Percentiles rank a stretch among this genome's conserved stretches.
Evolutionary conservation across 2,329 filamentous ascomycete species (phyloP).

Genomic region (Colletotrichum sp.): DNA sequence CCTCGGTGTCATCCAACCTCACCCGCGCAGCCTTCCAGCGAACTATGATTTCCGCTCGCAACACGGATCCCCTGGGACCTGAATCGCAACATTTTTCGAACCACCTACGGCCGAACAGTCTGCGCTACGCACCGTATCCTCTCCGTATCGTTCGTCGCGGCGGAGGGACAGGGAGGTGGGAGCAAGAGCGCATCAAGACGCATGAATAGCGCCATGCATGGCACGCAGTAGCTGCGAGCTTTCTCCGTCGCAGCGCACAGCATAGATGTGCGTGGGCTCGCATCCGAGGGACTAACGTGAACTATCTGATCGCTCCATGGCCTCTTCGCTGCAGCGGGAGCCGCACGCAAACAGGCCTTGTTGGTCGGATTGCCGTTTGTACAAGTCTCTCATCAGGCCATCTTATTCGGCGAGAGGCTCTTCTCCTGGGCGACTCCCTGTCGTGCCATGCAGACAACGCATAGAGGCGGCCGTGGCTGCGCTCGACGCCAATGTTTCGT

Average conservation of each 20-base stretch:
- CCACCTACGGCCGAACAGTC: neutral
- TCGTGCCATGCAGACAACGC: slow-evolving; percentile 6
- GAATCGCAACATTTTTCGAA: neutral
- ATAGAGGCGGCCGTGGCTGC: neutral
- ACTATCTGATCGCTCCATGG: neutral
- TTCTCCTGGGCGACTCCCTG: neutral
- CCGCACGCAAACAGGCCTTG: neutral
- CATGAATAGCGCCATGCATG: slow-evolving; percentile 21
- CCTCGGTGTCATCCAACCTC: neutral
- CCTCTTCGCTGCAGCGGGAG: neutral
- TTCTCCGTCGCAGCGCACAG: slow-evolving; percentile 7
- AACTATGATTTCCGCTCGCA: neutral
- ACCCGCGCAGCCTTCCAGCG: neutral
- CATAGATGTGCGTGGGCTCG: slow-evolving; percentile 14
- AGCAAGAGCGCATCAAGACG: neutral
- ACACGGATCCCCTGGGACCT: neutral
- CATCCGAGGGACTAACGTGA: slow-evolving; percentile 3
- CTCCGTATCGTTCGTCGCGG: neutral
- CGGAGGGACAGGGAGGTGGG: neutral
- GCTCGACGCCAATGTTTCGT: slow-evolving; percentile 4
- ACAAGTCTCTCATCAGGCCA: neutral
- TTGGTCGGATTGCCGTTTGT: neutral
- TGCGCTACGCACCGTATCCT: neutral
- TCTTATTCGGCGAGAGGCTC: neutral
- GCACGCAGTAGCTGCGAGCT: slow-evolving; percentile 11